These are phyloP conservation scores for Adansonia madagascariensis DNA, from an alignment of 441 rosid species.

Conservation along the genomic window DNA sequence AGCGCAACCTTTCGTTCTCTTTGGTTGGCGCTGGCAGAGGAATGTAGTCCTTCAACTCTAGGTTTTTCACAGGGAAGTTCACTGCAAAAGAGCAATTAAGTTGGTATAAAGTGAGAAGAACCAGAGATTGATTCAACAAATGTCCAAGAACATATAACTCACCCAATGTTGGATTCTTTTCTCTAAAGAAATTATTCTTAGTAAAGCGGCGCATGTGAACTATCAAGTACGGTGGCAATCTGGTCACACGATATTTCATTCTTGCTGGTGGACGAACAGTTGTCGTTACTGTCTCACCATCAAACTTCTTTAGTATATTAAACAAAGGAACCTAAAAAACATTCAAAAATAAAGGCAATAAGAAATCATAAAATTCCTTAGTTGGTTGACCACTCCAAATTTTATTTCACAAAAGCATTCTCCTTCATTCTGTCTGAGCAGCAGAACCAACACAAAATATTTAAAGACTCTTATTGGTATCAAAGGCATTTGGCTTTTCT, in stretches of 20 bases:
- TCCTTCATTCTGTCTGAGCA: background rate
- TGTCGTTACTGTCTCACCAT: conserved; percentile 84
- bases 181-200: conserved; percentile 87
- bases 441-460: background rate
- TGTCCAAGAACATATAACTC: conserved; percentile 28
- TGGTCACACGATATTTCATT: conserved; percentile 80
- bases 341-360: background rate
- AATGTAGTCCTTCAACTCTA: conserved; percentile 91
- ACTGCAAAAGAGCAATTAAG: conserved; percentile 48
- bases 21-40: conserved; percentile 65
- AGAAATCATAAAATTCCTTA: background rate
- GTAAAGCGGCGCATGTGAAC: conserved; percentile 93
- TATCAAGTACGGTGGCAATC: conserved; percentile 76
- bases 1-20: conserved; percentile 58
- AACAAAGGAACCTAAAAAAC: conserved; percentile 76
- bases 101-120: conserved; percentile 1
- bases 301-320: conserved; percentile 88
- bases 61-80: conserved; percentile 93
- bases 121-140: conserved; percentile 6
- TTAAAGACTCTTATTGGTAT: background rate
- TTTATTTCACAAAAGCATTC: background rate
- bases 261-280: conserved; percentile 93
- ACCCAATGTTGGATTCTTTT: conserved; percentile 94
- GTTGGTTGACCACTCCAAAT: background rate
- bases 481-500: background rate